Evolutionary conservation across 495 filamentous ascomycete genomes (phyloP).

Genomic region (Penicillium angulare): DNA sequence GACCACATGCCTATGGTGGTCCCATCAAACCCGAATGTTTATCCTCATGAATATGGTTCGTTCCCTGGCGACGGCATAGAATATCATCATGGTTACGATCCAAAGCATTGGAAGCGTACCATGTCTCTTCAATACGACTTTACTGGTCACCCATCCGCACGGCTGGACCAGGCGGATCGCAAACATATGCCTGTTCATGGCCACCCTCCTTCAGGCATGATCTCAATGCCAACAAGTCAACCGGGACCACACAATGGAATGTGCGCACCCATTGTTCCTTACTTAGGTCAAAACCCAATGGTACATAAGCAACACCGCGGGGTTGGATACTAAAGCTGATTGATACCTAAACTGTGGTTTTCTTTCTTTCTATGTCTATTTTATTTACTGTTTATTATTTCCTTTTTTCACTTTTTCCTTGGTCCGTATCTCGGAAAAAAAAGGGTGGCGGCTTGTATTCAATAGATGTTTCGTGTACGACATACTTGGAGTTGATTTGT

Average conservation of each 20-base stretch:
- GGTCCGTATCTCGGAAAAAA: background rate
- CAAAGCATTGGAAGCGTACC: constrained; percentile 35
- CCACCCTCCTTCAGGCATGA: constrained; percentile 16
- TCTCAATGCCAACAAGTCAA: constrained; percentile 24
- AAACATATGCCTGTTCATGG: constrained; percentile 19
- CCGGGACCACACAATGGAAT: constrained; percentile 27
- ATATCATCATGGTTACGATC: constrained; percentile 23
- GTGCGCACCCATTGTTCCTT: constrained; percentile 34
- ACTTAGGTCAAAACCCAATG: constrained; percentile 24
- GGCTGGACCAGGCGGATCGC: constrained; percentile 24
- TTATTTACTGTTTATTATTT: background rate
- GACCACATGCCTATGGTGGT: constrained; percentile 26
- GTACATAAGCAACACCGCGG: constrained; percentile 20
- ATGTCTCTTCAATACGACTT: constrained; percentile 35
- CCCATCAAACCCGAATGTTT: constrained; percentile 18
- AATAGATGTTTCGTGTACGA: constrained; percentile 1
- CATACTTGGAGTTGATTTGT: constrained; percentile 3
- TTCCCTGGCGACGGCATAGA: constrained; percentile 17
- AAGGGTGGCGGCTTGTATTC: background rate
- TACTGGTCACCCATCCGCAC: constrained; percentile 12
- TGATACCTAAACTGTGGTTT: constrained; percentile 16
- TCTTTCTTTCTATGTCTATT: constrained; percentile 2
- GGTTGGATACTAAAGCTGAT: constrained; percentile 22
- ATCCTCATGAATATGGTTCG: constrained; percentile 16
- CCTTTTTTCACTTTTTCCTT: background rate